Base-by-base conservation (phyloP, 805 yeast species). In the Suhomyces faveliae region DNA sequence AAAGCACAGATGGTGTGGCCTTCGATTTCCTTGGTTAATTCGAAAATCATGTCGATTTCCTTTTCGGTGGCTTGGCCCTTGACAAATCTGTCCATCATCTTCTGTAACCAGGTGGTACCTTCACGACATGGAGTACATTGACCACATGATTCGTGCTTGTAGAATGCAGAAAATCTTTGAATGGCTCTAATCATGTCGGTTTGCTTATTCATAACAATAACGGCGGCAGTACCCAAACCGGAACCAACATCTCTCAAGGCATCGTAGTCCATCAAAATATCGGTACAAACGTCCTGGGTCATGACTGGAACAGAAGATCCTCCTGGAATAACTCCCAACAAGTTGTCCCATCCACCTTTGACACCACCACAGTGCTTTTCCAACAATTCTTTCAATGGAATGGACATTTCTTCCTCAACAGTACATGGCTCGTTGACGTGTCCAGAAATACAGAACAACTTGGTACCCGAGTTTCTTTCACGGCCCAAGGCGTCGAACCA, bases 111-210 rank as follows among this genome's bases (percentile, higher is more conserved):
- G 17, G 95, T 85, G 39, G 96, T 88, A 49, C 96, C 96, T 72
- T 89, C 96, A 67, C 96, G 83, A 73, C 96, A 89, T 50, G 96
- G 96, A 3, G 96, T 89, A 75, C 96, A 89, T 73, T 89, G 96
- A 50, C 96, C 96, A 73, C 96, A 89, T 6, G 94, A 85, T 76
- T 89, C 96, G 71, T 89, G 96, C 74, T 85, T 87, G 76, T 87
- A 89, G 68, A 89, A 89, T 39, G 87, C 83, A 39, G 92, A 69
- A 61, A 89, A 80, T 68, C 96, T 79, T 70, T 89, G 95, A 65
- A 89, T 89, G 57, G 92, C 94, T 55, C 89, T 79, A 52, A 89
- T 81, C 46, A 89, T 81, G 66, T 89, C 96, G 33, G 95, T 86
- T 59, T 84, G 82, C 74, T 87, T 85, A 76, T 88, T 86, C 88